Evolutionary conservation across 257 asterid species (phyloP).

Genomic region (Voacanga thouarsii): DNA sequence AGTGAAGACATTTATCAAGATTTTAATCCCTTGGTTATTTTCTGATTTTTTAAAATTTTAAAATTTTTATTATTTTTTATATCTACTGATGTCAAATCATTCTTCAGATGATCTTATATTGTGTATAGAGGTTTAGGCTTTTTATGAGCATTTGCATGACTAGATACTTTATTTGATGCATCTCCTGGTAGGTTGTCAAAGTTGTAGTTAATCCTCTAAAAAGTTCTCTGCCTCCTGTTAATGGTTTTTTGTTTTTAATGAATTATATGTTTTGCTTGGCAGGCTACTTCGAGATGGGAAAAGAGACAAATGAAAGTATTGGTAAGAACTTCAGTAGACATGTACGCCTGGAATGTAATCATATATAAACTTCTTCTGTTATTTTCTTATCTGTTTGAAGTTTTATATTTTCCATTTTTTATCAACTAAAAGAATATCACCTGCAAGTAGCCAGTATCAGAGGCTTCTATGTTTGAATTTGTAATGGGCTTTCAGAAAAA

Average conservation of each 20-base stretch:
- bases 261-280: slow-evolving; percentile 27
- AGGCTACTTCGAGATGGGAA: slow-evolving; percentile 88
- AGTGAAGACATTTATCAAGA: neutral
- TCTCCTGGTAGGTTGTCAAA: neutral
- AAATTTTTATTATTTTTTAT: neutral
- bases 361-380: neutral
- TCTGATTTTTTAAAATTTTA: neutral
- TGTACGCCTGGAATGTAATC: neutral
- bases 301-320: slow-evolving; percentile 79
- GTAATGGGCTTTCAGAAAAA: neutral
- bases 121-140: neutral
- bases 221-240: neutral
- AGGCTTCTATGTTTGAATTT: neutral
- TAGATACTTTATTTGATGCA: neutral
- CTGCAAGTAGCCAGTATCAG: neutral
- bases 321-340: slow-evolving; percentile 44
- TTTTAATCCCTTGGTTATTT: neutral
- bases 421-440: neutral
- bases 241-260: slow-evolving; percentile 9
- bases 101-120: neutral
- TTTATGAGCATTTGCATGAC: neutral
- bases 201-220: neutral
- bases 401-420: neutral
- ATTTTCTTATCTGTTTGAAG: neutral
- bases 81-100: neutral